Base-by-base conservation (phyloP, 2,329 filamentous ascomycete genomes). In the Penicillium sp. region DNA sequence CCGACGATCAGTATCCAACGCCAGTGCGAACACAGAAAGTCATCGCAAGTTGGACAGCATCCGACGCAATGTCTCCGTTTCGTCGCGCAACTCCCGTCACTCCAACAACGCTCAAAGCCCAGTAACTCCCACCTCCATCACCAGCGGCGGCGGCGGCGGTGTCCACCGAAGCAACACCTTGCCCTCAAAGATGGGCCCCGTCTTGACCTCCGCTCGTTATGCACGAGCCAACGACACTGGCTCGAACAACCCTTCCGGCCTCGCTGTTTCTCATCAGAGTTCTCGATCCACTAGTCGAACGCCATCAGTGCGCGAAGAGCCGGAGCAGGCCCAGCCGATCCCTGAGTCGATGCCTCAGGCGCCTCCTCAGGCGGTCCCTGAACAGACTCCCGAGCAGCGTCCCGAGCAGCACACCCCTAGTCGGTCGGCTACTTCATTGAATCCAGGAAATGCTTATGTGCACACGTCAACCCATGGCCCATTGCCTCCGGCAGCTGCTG, bases 81-180 rank as follows among this genome's bases (percentile, higher is more conserved):
- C 90, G 4, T 97, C 93, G n/a, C 82, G 84, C 58, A 83, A 88
- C 57, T 95, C 90, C 5, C 81, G 84, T 52, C 77, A 83, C 52
- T 90, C 89, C 22, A 83, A 81, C 53, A 84, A 80, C 50, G 77
- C 80, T 24, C 81, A 84, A 7, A 88, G 82, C 46, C 87, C 88
- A 0, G 80, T 77, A 45, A 67, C 71, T 26, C 77, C 84, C 0
- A 77, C 77, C 1, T 75, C 81, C 40, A 74, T 70, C 35, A 75
- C 80, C 49, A 69, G 69, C 29, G 73, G 70, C 35, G 73, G 74
- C 35, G 79, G 81, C 28, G 73, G 74, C 37, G 79, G 81, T 39
- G 75, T 87, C n/a, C 79, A 83, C 61, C 74, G 84, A 57, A 96
- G 91, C 71, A 97, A 97, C 65, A 98, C 93, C 3, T 77, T 97